These are phyloP conservation scores for Aegilops longissima DNA, from an alignment of 176 grass and related monocot species.

Conservation along the genomic window DNA sequence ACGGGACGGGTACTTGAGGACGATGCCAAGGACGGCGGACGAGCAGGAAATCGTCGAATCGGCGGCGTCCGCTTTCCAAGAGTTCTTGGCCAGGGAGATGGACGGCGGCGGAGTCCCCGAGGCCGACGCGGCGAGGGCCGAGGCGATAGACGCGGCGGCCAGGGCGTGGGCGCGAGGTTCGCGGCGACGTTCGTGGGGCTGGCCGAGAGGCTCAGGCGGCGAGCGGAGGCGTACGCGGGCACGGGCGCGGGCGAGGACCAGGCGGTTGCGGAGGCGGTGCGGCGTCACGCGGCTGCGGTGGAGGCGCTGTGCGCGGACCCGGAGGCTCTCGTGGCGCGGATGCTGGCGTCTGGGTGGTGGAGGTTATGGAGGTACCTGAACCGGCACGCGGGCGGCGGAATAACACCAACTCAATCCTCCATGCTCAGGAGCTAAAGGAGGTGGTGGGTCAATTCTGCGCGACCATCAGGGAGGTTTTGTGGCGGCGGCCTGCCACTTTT, in stretches of 20 bases:
- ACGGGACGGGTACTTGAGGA: neutral
- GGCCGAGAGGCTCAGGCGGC: neutral
- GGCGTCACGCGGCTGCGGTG: neutral
- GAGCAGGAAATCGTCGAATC: neutral
- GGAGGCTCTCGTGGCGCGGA: neutral
- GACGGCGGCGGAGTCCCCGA: neutral
- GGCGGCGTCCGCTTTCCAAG: neutral
- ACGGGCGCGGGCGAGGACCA: no score
- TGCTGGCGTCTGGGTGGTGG: neutral
- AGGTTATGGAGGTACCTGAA: neutral
- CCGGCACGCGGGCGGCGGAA: neutral
- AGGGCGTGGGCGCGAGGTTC: neutral
- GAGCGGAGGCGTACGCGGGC: neutral
- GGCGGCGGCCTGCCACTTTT: no score
- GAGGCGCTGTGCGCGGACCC: neutral
- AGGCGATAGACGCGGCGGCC: neutral
- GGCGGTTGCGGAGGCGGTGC: neutral
- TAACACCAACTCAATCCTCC: neutral
- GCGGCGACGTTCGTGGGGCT: neutral
- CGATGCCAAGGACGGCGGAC: neutral
- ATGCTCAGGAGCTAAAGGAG: neutral
- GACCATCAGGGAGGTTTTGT: no score
- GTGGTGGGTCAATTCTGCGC: no score
- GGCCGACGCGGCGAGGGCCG: neutral
- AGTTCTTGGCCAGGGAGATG: neutral